phyloP scores from a whole-genome alignment of 768 basidiomycete genomes.

The Podaxis sp. region DNA sequence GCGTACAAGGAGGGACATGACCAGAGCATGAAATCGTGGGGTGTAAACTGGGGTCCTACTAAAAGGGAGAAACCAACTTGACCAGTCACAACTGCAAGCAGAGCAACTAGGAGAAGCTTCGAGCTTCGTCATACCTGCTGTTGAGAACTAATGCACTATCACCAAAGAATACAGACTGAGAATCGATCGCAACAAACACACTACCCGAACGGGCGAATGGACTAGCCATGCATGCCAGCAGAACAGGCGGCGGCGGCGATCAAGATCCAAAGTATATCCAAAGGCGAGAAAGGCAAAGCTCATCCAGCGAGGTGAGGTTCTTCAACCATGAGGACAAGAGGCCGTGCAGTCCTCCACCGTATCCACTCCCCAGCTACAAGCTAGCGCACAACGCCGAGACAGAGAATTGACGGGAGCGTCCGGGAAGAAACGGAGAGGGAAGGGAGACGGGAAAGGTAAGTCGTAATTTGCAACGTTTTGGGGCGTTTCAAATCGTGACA shows the following conservation, averaged over 20 bases:
- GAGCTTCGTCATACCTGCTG: constrained; percentile 26
- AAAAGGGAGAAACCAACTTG: not conserved
- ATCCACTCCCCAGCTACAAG: constrained; percentile 1
- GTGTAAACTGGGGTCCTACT: not conserved
- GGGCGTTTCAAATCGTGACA: constrained; percentile 27
- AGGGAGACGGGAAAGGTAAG: constrained; percentile 16
- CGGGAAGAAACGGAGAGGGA: constrained; percentile 10
- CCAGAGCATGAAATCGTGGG: constrained; percentile 12
- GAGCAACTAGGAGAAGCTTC: constrained; percentile 26
- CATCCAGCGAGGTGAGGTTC: not conserved
- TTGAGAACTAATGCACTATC: constrained; percentile 17
- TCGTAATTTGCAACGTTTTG: constrained; percentile 25
- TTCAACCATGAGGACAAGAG: constrained; percentile 1
- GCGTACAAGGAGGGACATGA: constrained; percentile 9
- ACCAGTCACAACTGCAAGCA: constrained; percentile 10
- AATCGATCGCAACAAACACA: constrained; percentile 24
- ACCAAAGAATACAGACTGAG: constrained; percentile 9
- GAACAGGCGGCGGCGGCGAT: constrained; percentile 4
- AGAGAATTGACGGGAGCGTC: constrained; percentile 10
- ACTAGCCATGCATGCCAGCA: constrained; percentile 35
- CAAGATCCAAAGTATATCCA: not conserved
- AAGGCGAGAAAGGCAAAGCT: not conserved
- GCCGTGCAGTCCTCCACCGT: not conserved
- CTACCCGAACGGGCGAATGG: constrained; percentile 28
- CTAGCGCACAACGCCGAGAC: constrained; percentile 10